Evolutionary conservation across 1,284 basidiomycete genomes (phyloP).

Genomic region (Cerrena zonata): DNA sequence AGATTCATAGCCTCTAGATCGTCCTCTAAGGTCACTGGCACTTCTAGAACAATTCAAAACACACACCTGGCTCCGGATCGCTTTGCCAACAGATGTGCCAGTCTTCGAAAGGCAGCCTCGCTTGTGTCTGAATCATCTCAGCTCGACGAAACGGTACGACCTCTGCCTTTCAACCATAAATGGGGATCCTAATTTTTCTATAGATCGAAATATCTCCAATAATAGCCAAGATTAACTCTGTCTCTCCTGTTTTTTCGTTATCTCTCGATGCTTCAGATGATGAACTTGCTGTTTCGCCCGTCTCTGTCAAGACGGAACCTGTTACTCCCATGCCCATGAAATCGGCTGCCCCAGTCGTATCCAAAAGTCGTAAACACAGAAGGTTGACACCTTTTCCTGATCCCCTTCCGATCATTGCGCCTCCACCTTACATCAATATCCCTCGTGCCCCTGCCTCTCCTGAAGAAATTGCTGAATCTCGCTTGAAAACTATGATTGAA

Average conservation of each 20-base stretch:
- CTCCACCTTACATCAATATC: constrained; percentile 32
- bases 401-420: constrained; percentile 48
- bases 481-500: constrained; percentile 36
- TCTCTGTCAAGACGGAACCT: constrained; percentile 14
- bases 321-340: constrained; percentile 14
- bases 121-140: constrained; percentile 12
- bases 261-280: no score
- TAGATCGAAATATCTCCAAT: neutral
- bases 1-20: neutral
- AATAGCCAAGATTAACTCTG: neutral
- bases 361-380: neutral
- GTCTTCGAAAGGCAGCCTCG: constrained; percentile 15
- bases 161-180: neutral
- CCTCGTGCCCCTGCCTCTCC: constrained; percentile 30
- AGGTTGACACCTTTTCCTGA: neutral
- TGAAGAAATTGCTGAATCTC: constrained; percentile 38
- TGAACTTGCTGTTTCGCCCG: constrained; percentile 1
- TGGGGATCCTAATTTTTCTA: no score
- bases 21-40: neutral
- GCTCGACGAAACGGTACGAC: neutral
- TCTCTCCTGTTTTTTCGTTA: no score
- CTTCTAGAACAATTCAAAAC: no score
- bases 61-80: neutral
- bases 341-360: neutral
- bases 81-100: constrained; percentile 11